Base-by-base conservation (phyloP, 2,329 filamentous ascomycete species). In the Paraconiothyrium sp. region DNA sequence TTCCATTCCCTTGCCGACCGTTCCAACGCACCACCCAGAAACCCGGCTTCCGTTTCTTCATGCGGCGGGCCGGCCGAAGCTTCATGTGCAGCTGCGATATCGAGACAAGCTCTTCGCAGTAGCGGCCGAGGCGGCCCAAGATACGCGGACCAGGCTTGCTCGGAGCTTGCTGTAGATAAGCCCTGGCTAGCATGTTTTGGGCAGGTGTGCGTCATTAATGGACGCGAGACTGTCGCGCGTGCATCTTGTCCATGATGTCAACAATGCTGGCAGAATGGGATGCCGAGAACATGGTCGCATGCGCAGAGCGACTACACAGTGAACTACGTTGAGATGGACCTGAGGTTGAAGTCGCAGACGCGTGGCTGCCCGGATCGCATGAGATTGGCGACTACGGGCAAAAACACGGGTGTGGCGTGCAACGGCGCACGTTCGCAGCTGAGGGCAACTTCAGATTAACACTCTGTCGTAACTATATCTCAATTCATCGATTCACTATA, bases 41-140 rank as follows among this genome's bases (percentile, higher is more conserved):
- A 51, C 39, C 47, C 9, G 47, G 47, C 24, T 51, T 16, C 37
- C 24, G 56, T 51, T 37, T n/a, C 27, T 14, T 13, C 43, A n/a
- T n/a, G 13, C 20, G 14, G 37, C 54, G 13, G 13, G 14, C 5
- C 11, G 24, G 32, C 16, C 41, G 41, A 37, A n/a, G 41, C 24
- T 24, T 8, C 20, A 11, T 24, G 39, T 10, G 24, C 52, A 55
- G 37, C 52, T 55, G 52, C 52, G 37, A 27, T 34, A 32, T 55
- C 52, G 10, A 51, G 55, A 50, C 55, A 58, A 58, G 55, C 46
- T 58, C 47, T 13, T 27, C 55, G 14, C 20, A 24, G 47, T 49
- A 58, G 16, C 34, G 27, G 47, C 37, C 56, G 47, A 52, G 37
- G 16, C n/a, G 20, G 16, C 24, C 49, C 49, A 52, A 52, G 34